Evolutionary conservation across 1,284 basidiomycete species (phyloP).

Genomic region (Ustanciosporium gigantosporum): DNA sequence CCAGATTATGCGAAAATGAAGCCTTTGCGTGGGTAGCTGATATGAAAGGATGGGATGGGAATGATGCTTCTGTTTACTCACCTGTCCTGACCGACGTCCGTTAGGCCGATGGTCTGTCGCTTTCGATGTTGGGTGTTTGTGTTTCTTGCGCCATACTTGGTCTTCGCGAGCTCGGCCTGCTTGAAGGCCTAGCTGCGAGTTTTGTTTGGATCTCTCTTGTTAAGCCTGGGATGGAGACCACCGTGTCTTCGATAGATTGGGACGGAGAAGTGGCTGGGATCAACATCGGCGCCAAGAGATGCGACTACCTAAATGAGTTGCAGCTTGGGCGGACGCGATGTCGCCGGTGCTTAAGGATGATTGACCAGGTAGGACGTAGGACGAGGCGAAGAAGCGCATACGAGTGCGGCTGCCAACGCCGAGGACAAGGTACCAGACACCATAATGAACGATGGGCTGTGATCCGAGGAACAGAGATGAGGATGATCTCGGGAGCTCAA

Average conservation of each 20-base stretch:
- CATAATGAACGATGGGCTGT: too few relatives aligned
- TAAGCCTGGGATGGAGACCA: constrained; percentile 22
- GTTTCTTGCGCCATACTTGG: constrained; percentile 17
- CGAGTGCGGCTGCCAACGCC: constrained; percentile 8
- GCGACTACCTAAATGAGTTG: too few relatives aligned
- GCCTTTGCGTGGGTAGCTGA: too few relatives aligned
- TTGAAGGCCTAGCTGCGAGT: constrained; percentile 30
- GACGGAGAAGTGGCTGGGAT: constrained; percentile 25
- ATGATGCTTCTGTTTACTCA: too few relatives aligned
- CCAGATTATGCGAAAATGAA: too few relatives aligned
- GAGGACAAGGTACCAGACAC: too few relatives aligned
- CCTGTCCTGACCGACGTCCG: constrained; percentile 61
- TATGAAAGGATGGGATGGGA: too few relatives aligned
- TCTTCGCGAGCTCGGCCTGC: constrained; percentile 35
- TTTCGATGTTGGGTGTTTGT: constrained; percentile 15
- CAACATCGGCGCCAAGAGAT: constrained; percentile 10
- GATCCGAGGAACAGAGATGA: too few relatives aligned
- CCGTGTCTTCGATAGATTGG: constrained; percentile 34
- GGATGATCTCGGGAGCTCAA: too few relatives aligned
- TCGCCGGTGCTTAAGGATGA: constrained; percentile 12
- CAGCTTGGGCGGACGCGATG: constrained; percentile 10
- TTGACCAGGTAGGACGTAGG: constrained; percentile 26
- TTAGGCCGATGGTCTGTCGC: constrained; percentile 45
- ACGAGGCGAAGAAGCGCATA: constrained; percentile 22
- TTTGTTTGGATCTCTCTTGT: constrained; percentile 23